A percentile compares a stretch with the other conserved stretches of the same genome.
phyloP scores from a whole-genome alignment of 116 monocot species.

The Posidonia oceanica region DNA sequence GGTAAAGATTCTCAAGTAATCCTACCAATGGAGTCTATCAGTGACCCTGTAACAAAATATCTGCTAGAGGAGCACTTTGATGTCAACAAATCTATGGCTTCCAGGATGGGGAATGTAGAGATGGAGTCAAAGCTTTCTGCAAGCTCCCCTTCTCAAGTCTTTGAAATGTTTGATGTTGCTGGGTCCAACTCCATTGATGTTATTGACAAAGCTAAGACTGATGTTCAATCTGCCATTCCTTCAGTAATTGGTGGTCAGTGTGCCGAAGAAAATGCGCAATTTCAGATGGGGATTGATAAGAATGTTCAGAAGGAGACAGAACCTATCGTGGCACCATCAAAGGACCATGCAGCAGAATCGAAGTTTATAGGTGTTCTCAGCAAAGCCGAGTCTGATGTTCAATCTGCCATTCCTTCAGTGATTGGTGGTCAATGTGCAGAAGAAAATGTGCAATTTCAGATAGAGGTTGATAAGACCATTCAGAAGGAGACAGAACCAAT shows the following conservation, averaged over 20 bases:
- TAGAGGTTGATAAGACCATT: background rate
- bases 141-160: too few relatives aligned
- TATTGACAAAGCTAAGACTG: background rate
- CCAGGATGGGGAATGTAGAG: background rate
- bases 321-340: background rate
- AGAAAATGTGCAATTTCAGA: background rate
- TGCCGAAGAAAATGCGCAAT: background rate
- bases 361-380: background rate
- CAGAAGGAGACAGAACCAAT: background rate
- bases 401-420: background rate
- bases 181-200: background rate
- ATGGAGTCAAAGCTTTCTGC: background rate
- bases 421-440: background rate
- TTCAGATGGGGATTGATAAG: background rate
- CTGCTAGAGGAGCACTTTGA: background rate
- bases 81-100: background rate
- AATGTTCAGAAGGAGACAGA: background rate
- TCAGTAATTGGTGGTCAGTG: background rate
- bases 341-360: background rate
- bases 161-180: background rate
- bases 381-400: background rate
- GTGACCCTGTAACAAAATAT: background rate
- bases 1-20: too few relatives aligned
- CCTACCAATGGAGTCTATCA: too few relatives aligned
- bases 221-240: background rate